These are phyloP conservation scores for Cytospora paraplurivora DNA, from an alignment of 2,329 filamentous ascomycete genomes.

Conservation along the genomic window DNA sequence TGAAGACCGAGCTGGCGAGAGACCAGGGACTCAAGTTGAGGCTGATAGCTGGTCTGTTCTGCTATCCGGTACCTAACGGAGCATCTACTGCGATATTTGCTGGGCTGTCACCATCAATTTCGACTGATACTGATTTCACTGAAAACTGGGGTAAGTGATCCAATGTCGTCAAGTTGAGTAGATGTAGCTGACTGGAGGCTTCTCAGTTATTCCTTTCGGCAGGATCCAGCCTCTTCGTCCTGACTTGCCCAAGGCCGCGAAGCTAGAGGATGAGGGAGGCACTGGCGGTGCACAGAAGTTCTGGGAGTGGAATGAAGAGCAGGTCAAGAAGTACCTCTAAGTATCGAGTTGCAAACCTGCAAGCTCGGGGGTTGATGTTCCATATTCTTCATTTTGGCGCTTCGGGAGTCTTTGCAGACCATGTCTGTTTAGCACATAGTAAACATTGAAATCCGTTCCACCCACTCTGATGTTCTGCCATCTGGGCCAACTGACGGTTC, in stretches of 20 bases:
- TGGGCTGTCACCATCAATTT: conserved; percentile 41
- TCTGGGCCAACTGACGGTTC: no score
- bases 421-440: no score
- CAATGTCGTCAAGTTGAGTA: neutral
- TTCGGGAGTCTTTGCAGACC: no score
- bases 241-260: conserved; percentile 36
- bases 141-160: conserved; percentile 32
- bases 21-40: neutral
- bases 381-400: no score
- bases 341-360: no score
- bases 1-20: conserved; percentile 33
- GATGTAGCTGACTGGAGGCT: neutral
- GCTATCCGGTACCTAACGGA: conserved; percentile 34
- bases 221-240: conserved; percentile 38
- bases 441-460: no score
- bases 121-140: conserved; percentile 31
- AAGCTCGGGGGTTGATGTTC: no score
- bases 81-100: conserved; percentile 45
- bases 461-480: no score
- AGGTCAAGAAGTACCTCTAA: conserved; percentile 34
- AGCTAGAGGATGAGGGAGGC: conserved; percentile 42
- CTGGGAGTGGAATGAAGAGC: conserved; percentile 46
- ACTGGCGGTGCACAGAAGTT: conserved; percentile 41
- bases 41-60: conserved; percentile 18
- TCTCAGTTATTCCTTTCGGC: conserved; percentile 43